These are phyloP conservation scores for Retiboletus fuscus DNA, from an alignment of 1,284 basidiomycete species.

Conservation along the genomic window DNA sequence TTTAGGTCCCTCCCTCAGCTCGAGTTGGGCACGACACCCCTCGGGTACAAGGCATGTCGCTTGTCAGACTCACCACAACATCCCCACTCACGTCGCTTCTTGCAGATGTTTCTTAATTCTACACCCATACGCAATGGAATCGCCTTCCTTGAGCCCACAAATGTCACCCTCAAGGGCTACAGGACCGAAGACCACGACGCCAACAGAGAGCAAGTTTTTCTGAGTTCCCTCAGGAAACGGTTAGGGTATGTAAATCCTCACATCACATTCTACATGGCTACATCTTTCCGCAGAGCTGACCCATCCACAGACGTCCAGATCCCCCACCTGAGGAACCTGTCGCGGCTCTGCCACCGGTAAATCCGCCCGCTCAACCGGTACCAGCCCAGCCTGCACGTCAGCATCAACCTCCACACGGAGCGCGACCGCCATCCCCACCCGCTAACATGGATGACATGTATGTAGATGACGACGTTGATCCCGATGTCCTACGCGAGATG, in stretches of 20 bases:
- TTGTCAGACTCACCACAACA: slow-evolving; percentile 7
- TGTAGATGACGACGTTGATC: slow-evolving; percentile 45
- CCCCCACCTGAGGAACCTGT: slow-evolving; percentile 31
- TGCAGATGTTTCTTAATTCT: slow-evolving; percentile 73
- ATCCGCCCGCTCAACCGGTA: slow-evolving; percentile 25
- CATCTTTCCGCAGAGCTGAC: not conserved
- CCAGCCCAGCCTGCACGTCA: slow-evolving; percentile 23
- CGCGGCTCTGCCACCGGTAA: slow-evolving; percentile 19
- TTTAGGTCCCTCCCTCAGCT: slow-evolving; percentile 69
- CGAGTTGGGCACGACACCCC: slow-evolving; percentile 71
- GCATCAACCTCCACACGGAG: slow-evolving; percentile 22
- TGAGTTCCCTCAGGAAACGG: slow-evolving; percentile 64
- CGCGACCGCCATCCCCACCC: slow-evolving; percentile 26
- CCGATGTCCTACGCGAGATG: slow-evolving; percentile 46
- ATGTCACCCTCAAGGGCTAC: slow-evolving; percentile 68
- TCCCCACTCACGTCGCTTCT: slow-evolving; percentile 53
- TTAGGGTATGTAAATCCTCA: slow-evolving; percentile 63
- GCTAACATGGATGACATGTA: slow-evolving; percentile 41
- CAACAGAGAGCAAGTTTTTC: slow-evolving; percentile 64
- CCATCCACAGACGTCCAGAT: slow-evolving; percentile 44
- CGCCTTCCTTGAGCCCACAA: slow-evolving; percentile 74
- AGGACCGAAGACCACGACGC: slow-evolving; percentile 69
- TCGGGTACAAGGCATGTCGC: slow-evolving; percentile 76
- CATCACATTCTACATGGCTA: not conserved
- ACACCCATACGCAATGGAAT: slow-evolving; percentile 72